phyloP scores from a whole-genome alignment of 805 yeast species.

The Saccharomycodes ludwigii region DNA sequence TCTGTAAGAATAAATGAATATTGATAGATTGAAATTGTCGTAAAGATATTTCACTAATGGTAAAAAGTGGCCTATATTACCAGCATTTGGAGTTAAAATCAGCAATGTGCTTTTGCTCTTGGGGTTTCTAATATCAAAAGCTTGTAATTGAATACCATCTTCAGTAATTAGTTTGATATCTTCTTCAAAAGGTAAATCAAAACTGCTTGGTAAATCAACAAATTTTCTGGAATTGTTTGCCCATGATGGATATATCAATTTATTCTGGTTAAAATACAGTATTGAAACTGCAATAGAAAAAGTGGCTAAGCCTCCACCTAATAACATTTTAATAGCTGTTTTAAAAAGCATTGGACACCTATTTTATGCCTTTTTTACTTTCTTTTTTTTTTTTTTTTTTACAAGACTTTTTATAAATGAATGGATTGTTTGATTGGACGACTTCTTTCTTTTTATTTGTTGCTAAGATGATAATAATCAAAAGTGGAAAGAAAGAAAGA shows the following conservation, averaged over 20 bases:
- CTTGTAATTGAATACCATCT: conserved; percentile 60
- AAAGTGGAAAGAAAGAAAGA: too few species aligned
- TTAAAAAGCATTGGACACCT: neutral
- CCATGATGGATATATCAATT: conserved; percentile 72
- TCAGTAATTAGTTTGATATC: conserved; percentile 45
- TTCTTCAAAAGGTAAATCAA: conserved; percentile 54
- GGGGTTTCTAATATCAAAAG: conserved; percentile 33
- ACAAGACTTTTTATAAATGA: neutral
- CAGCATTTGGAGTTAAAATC: conserved; percentile 85
- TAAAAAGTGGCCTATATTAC: conserved; percentile 83
- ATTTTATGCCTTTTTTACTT: neutral
- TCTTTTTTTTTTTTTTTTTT: neutral
- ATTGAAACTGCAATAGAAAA: conserved; percentile 36
- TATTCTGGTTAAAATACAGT: conserved; percentile 49
- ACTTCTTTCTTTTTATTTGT: too few species aligned
- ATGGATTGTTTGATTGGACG: neutral
- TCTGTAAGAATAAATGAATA: conserved; percentile 74
- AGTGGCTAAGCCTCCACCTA: conserved; percentile 32
- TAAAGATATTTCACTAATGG: conserved; percentile 69
- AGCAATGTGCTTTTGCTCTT: conserved; percentile 49
- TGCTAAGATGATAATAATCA: too few species aligned
- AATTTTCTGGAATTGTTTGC: conserved; percentile 58
- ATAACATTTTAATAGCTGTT: conserved; percentile 21
- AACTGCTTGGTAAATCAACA: conserved; percentile 69
- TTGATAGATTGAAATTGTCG: conserved; percentile 54